Evolutionary conservation across 495 filamentous ascomycete species (phyloP), one percentile per base, ranked within the genome.

Genomic region (Annulohypoxylon nitens): DNA sequence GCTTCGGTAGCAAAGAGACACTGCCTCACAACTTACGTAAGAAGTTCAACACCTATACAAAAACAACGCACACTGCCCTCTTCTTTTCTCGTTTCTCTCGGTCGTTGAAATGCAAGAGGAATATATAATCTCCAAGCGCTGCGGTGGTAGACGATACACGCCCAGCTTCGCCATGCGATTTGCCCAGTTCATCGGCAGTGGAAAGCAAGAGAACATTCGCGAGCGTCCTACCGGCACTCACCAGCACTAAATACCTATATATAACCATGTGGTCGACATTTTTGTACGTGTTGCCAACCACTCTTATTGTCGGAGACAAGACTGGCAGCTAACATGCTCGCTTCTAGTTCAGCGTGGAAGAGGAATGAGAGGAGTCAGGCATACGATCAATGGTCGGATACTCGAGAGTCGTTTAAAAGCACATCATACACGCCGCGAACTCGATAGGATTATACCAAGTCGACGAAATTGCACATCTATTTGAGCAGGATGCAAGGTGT

Each of bases 121-220:
- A 16, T 75, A 74, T 18, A 58, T 74, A 41, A 58, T 74, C 62
- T 67, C 66, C 7, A 74, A 74, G 25, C 71, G 71, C 41, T 70
- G 59, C 51, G 45, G 18, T 34, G 45, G 18, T 34, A 67, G 36
- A 57, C 58, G 36, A 30, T 68, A 64, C 59, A 75, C 67, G 0
- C 36, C 57, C 12, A 68, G 64, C 41, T 23, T 71, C 5, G 61
- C 73, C 6, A 75, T 78, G 70, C 77, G 75, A 54, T 76, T 78
- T 37, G 72, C 73, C 48, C 77, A 78, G 34, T 78, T 78, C 60
- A 61, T 76, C 64, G 77, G 57, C 33, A 77, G 77, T 23, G 77
- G 77, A 48, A 78, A 78, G 75, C 77, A 78, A 61, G 77, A 78
- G 26, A 78, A 75, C 43, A 71, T 76, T 58, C 77, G 77, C 20